phyloP scores from a whole-genome alignment of 495 filamentous ascomycete genomes.

The Pyrenopolyporus hunteri region DNA sequence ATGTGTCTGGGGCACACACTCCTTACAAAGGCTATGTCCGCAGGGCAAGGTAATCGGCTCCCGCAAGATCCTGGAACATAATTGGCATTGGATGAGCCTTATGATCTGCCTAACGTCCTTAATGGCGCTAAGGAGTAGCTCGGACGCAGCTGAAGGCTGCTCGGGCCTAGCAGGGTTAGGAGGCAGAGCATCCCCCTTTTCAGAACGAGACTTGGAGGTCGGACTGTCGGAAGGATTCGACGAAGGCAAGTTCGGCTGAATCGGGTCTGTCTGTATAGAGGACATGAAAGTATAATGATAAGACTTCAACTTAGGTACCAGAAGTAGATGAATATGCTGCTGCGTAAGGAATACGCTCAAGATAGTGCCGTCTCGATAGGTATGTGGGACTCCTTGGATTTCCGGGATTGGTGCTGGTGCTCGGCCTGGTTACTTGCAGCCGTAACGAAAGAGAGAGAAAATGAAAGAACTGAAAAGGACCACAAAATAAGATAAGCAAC shows the following conservation, averaged over 20 bases:
- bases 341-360: neutral
- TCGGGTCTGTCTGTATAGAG: slow-evolving; percentile 25
- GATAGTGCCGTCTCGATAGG: neutral
- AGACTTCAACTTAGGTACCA: neutral
- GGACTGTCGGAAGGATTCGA: slow-evolving; percentile 16
- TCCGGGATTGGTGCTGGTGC: neutral
- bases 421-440: slow-evolving; percentile 4
- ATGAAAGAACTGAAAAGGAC: neutral
- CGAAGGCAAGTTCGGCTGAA: slow-evolving; percentile 18
- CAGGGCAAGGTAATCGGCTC: slow-evolving; percentile 81
- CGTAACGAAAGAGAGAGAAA: neutral
- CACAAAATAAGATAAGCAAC: neutral
- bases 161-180: slow-evolving; percentile 14
- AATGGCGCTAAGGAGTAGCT: slow-evolving; percentile 25
- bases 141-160: slow-evolving; percentile 18
- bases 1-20: slow-evolving; percentile 71
- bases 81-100: slow-evolving; percentile 73
- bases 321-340: neutral
- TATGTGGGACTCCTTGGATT: neutral
- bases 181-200: slow-evolving; percentile 11
- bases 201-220: slow-evolving; percentile 8
- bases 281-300: slow-evolving; percentile 38
- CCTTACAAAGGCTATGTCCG: slow-evolving; percentile 76
- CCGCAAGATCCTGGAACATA: slow-evolving; percentile 71
- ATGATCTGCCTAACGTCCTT: slow-evolving; percentile 60